Base-by-base conservation (phyloP, 1,139 yeast species). In the Kurtzmaniella quercitrusa region DNA sequence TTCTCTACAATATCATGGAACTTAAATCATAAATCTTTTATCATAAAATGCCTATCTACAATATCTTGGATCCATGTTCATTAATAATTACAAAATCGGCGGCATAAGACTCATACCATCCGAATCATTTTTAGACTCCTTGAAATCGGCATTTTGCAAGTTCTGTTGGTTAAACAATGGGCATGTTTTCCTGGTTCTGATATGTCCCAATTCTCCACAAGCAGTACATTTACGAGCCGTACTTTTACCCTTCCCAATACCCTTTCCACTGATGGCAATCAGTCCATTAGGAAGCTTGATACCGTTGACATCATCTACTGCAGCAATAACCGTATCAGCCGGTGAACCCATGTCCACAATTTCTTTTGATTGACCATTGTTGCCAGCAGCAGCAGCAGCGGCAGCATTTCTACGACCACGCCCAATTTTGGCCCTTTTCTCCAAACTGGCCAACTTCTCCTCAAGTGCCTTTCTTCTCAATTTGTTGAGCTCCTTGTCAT, bases 161-260 rank as follows among this genome's bases (percentile, higher is more conserved):
- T 19, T 34, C 14, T 34, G 37, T n/a, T 68, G 73, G 39, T 56
- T 51, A 50, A 67, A 91, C 74, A 89, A 73, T n/a, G 98, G 98
- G 64, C 98, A 91, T 1, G 88, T 68, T 59, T 84, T 84, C 61
- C 88, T 89, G 8, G 98, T 91, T 57, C 95, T 76, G 49, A 91
- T 93, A 61, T 93, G 98, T 0, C 98, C 98, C 53, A 86, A 76
- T 3, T 93, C 95, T 21, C 98, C 98, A 73, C 98, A 93, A 2
- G 95, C 85, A 4, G 95, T 89, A 66, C 98, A 93, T 56, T 88
- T 78, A 58, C 98, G 73, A 6, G 87, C 83, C 1, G 87, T 87
- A 44, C 89, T 81, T 57, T 87, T 88, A 7, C 85, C 86, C 56
- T 83, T 84, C 14, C 88, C 87, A 40, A 79, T 77, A 34, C 85